Evolutionary conservation across 306 rosid species (phyloP).

Genomic region (Ormosia semicastrata): DNA sequence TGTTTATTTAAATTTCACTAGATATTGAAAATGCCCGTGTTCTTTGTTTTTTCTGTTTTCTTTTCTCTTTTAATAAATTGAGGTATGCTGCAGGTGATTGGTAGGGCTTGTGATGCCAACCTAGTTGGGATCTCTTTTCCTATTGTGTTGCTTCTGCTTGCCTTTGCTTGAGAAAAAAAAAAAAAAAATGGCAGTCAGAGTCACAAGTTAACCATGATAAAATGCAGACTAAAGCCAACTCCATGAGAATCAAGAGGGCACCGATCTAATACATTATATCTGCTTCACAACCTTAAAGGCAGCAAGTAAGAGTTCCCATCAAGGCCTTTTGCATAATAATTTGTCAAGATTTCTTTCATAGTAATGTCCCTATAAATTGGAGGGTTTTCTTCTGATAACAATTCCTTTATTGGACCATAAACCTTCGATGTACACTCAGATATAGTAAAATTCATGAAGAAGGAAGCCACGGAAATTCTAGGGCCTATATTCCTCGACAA

Average conservation of each 20-base stretch:
- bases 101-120: too few relatives aligned
- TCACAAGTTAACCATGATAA: too few relatives aligned
- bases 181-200: too few relatives aligned
- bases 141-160: too few relatives aligned
- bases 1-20: background rate
- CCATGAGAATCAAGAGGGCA: background rate
- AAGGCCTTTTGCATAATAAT: conserved; percentile 12
- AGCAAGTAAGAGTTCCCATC: conserved; percentile 31
- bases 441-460: background rate
- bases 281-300: conserved; percentile 10
- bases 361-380: conserved; percentile 35
- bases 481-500: conserved; percentile 8
- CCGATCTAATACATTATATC: background rate
- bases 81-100: too few relatives aligned
- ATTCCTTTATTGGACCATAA: conserved; percentile 51
- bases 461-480: conserved; percentile 20
- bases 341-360: background rate
- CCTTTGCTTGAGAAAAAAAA: too few relatives aligned
- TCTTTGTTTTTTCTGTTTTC: too few relatives aligned
- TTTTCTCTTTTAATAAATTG: too few relatives aligned
- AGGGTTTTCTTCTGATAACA: conserved; percentile 44
- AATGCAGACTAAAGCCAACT: background rate
- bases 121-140: too few relatives aligned
- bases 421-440: background rate
- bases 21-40: background rate